phyloP scores from a whole-genome alignment of 495 filamentous ascomycete species.

The Podospora tetraspora region DNA sequence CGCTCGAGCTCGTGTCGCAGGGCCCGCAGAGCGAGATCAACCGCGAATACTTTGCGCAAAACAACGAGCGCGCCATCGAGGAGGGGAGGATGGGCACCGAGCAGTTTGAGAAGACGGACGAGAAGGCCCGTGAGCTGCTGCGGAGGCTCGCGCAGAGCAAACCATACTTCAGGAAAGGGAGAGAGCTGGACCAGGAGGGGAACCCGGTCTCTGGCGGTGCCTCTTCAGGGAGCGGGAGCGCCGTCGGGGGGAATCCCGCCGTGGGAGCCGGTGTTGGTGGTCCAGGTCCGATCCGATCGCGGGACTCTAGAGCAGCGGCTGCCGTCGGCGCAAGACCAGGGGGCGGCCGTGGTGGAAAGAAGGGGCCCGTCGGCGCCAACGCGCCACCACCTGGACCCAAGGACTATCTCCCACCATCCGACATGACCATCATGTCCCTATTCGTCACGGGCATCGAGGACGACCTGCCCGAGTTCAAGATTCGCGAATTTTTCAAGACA shows the following conservation, averaged over 20 bases:
- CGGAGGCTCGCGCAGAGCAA: slow-evolving; percentile 82
- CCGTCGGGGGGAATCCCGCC: slow-evolving; percentile 41
- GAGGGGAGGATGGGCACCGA: slow-evolving; percentile 73
- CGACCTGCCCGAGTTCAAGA: slow-evolving; percentile 84
- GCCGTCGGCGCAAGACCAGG: slow-evolving; percentile 39
- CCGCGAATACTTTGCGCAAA: slow-evolving; percentile 94
- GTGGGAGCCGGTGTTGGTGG: slow-evolving; percentile 45
- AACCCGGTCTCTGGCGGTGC: slow-evolving; percentile 33
- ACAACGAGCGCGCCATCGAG: slow-evolving; percentile 91
- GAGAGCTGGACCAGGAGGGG: slow-evolving; percentile 55
- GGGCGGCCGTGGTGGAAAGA: slow-evolving; percentile 33
- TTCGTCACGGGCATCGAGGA: slow-evolving; percentile 96
- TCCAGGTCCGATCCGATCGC: slow-evolving; percentile 65
- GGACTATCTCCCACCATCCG: slow-evolving; percentile 78
- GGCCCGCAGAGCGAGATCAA: slow-evolving; percentile 89
- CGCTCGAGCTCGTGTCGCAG: slow-evolving; percentile 91
- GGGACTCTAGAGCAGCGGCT: slow-evolving; percentile 51
- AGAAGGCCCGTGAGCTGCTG: slow-evolving; percentile 86
- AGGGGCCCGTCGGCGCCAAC: slow-evolving; percentile 59
- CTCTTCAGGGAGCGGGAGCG: slow-evolving; percentile 35
- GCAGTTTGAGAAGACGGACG: slow-evolving; percentile 94
- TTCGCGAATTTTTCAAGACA: slow-evolving; percentile 82
- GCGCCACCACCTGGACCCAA: slow-evolving; percentile 69
- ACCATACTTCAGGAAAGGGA: slow-evolving; percentile 85
- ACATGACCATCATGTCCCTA: slow-evolving; percentile 79